A percentile compares a stretch with the other conserved stretches of the same genome.
Evolutionary conservation across 305 asterid species (phyloP).

Genomic region (Nicotiana rustica): DNA sequence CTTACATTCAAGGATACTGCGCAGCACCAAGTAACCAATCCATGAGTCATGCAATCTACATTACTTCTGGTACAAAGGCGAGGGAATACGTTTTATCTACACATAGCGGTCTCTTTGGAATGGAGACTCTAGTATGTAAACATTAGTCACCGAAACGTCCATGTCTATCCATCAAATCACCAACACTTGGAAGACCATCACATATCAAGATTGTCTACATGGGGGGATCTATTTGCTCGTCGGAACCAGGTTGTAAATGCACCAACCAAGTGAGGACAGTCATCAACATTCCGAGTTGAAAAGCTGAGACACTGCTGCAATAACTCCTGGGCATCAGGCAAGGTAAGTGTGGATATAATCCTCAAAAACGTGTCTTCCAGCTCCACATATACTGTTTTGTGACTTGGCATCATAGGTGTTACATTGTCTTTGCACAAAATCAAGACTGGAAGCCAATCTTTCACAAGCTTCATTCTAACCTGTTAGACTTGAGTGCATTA

Average conservation of each 20-base stretch:
- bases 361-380: constrained; percentile 81
- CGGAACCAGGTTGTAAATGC: constrained; percentile 97
- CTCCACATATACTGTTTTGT: constrained; percentile 61
- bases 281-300: constrained; percentile 87
- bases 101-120: neutral
- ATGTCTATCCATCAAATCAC: neutral
- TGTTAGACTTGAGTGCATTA: constrained; percentile 40
- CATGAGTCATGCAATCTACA: neutral
- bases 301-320: constrained; percentile 90
- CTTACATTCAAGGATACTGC: constrained; percentile 4
- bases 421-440: constrained; percentile 72
- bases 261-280: constrained; percentile 79
- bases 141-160: constrained; percentile 4
- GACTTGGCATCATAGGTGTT: constrained; percentile 60
- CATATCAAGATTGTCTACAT: neutral
- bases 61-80: neutral
- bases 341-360: constrained; percentile 87
- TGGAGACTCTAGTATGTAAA: constrained; percentile 1
- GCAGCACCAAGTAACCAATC: neutral
- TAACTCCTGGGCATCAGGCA: constrained; percentile 72
- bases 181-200: neutral
- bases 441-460: constrained; percentile 93
- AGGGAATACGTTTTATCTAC: constrained; percentile 20
- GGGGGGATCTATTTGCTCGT: constrained; percentile 65
- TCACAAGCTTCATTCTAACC: constrained; percentile 88